Conservation (phyloP, 257 asterid genomes). For the Voacanga thouarsii region DNA sequence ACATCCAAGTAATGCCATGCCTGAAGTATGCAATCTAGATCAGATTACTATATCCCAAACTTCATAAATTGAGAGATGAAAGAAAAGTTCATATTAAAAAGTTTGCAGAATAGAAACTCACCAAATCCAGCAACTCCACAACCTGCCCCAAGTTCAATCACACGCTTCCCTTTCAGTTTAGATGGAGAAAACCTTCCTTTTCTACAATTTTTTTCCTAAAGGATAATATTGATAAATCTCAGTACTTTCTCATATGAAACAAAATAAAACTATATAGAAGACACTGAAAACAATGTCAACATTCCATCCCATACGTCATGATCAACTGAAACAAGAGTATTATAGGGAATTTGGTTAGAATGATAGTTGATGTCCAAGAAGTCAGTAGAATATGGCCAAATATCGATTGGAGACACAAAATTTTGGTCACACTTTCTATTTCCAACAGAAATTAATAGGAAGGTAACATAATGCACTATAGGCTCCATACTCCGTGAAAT, state of each 20-base stretch:
- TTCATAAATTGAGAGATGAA: not conserved
- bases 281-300: not conserved
- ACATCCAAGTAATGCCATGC: constrained; percentile 95
- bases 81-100: constrained; percentile 7
- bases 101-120: constrained; percentile 25
- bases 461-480: not conserved
- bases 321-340: not conserved
- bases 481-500: not conserved
- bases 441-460: not conserved
- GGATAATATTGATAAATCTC: constrained; percentile 22
- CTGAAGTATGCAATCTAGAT: constrained; percentile 38
- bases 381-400: not conserved
- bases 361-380: not conserved
- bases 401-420: not conserved
- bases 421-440: not conserved
- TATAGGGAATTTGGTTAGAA: not conserved
- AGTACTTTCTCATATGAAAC: constrained; percentile 16
- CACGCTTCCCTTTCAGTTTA: constrained; percentile 89
- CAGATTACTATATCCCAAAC: constrained; percentile 16
- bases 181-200: constrained; percentile 85
- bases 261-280: constrained; percentile 11
- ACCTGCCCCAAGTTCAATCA: constrained; percentile 98
- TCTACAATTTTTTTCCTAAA: constrained; percentile 81
- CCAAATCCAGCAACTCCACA: constrained; percentile 99
- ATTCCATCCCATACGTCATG: not conserved